Base-by-base conservation (phyloP, 1,284 basidiomycete genomes). In the Fomitiporia mediterranea region DNA sequence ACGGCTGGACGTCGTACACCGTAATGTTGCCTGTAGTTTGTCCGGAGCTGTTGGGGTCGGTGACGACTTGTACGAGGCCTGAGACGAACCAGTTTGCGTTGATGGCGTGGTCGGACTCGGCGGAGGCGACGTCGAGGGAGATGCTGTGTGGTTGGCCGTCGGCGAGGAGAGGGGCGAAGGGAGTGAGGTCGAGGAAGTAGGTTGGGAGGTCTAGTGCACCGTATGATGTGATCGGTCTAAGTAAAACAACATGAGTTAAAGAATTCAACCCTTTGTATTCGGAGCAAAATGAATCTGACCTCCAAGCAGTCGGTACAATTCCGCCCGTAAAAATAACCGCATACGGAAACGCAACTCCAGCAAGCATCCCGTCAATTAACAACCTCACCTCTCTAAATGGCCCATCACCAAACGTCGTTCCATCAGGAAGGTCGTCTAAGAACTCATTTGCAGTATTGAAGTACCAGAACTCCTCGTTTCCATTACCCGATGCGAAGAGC, bases 311-410 rank as follows among this genome's bases (percentile, higher is more conserved):
- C 0, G 88, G 88, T 15, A 82, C 75, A 60, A 90, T 82, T 0
- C 86, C 89, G n/a, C 89, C 89, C 0, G 89, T 92, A 64, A 90
- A 92, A 38, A 91, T 82, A 30, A 86, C 82, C 2, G 86, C 80
- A 62, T 87, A 92, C 7, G 91, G 90, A 67, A 88, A 85, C 2
- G 79, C 86, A 17, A 82, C 78, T 1, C 90, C 90, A 6, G 89
- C 89, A 7, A 93, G 72, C 62, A 72, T 70, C 0, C 82, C 84
- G 60, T 93, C 90, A 5, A 92, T 79, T n/a, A 86, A 73, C 48
- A 93, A 67, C 50, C 88, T 81, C 15, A 91, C 82, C 68, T 93
- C 90, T 34, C 89, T 78, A 75, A 91, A 91, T 2, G 90, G 83
- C 0, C 86, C 87, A 60, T 83, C 77, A 0, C 77, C 79, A 53